A percentile compares a stretch with the other conserved stretches of the same genome.
These are phyloP conservation scores for Shiraia sp. DNA, from an alignment of 2,329 filamentous ascomycete genomes.

Conservation along the genomic window DNA sequence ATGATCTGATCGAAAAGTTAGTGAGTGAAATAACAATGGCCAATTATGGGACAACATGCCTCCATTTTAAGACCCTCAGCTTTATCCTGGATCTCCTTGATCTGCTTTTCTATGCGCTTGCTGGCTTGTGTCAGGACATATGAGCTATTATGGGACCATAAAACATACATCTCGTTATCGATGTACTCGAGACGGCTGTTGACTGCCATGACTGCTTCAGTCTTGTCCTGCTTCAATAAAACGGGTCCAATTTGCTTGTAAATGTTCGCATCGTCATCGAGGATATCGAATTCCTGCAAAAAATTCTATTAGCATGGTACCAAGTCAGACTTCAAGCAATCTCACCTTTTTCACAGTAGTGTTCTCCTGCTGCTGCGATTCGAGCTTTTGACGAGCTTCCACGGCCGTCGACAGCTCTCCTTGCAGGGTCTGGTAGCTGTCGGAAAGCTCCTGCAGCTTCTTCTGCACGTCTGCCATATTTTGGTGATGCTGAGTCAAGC, in stretches of 20 bases:
- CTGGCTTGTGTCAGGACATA: constrained; percentile 43
- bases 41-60: constrained; percentile 45
- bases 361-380: constrained; percentile 94
- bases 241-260: constrained; percentile 96
- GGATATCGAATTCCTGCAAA: constrained; percentile 74
- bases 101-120: constrained; percentile 68
- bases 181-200: constrained; percentile 92
- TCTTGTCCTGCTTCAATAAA: constrained; percentile 89
- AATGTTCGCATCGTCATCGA: constrained; percentile 83
- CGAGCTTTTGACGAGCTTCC: constrained; percentile 83
- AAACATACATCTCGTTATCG: constrained; percentile 78
- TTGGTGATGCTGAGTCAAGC: constrained; percentile 31
- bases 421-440: constrained; percentile 86
- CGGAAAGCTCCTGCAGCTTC: constrained; percentile 78
- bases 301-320: constrained; percentile 2
- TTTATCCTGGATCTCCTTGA: constrained; percentile 65
- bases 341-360: constrained; percentile 77
- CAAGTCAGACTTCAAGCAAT: constrained; percentile 6
- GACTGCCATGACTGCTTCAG: constrained; percentile 87
- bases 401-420: constrained; percentile 79
- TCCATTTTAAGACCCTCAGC: constrained; percentile 68
- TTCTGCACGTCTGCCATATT: constrained; percentile 66
- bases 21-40: not conserved
- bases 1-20: constrained; percentile 26
- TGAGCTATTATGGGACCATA: not conserved